Evolutionary conservation across 176 grass and related monocot genomes (phyloP).

Genomic region (Tuctoria greenei): DNA sequence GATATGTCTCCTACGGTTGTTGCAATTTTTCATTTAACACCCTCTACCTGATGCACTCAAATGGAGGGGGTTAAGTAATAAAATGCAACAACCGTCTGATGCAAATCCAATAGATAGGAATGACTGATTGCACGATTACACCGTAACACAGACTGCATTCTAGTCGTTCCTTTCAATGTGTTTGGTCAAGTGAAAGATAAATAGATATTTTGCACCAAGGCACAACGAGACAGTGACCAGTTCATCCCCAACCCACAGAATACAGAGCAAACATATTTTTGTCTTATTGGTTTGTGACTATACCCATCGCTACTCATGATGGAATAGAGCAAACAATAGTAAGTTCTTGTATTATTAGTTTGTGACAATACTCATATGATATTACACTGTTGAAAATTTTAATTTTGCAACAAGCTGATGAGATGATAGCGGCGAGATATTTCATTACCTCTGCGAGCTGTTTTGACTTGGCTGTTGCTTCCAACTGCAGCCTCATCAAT

Average conservation of each 20-base stretch:
- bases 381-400: conserved; percentile 3
- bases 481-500: conserved; percentile 75
- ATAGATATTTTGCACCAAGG: neutral
- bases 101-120: too few species aligned
- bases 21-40: too few species aligned
- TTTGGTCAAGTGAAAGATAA: conserved; percentile 1
- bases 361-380: neutral
- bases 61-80: too few species aligned
- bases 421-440: neutral
- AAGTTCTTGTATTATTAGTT: conserved; percentile 1
- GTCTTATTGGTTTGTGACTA: too few species aligned
- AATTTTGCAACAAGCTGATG: neutral
- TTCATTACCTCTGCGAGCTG: conserved; percentile 71
- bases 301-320: too few species aligned
- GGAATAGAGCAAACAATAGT: neutral
- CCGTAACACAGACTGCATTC: too few species aligned
- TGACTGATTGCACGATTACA: too few species aligned
- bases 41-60: too few species aligned
- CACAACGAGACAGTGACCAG: neutral
- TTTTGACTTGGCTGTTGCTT: conserved; percentile 72
- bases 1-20: too few species aligned
- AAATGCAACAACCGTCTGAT: too few species aligned
- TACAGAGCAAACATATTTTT: too few species aligned
- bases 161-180: too few species aligned
- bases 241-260: neutral